Percentiles rank a stretch among this genome's conserved stretches.
Conservation (phyloP, 768 basidiomycete species). For the Tulasnella sp. region DNA sequence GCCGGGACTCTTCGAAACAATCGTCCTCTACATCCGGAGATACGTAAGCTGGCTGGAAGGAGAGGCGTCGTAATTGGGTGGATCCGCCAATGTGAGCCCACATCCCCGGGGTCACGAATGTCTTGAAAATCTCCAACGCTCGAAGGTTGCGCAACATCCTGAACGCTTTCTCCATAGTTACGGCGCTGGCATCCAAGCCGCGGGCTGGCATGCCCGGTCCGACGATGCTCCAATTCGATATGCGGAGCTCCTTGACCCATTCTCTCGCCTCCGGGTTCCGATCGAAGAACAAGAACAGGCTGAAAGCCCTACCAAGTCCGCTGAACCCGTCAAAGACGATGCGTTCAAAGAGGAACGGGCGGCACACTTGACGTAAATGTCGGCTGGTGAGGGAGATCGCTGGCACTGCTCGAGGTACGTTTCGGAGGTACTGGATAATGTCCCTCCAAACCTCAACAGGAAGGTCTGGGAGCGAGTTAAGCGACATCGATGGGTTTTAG, state of each 20-base stretch:
- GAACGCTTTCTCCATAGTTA: background rate
- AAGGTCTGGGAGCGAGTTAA: background rate
- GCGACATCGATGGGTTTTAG: background rate
- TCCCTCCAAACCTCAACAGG: slow-evolving; percentile 6
- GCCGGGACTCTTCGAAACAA: background rate
- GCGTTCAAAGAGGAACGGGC: slow-evolving; percentile 10
- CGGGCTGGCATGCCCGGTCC: background rate
- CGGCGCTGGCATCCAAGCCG: background rate
- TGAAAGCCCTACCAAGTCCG: background rate
- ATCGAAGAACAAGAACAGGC: background rate
- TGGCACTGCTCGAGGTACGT: background rate
- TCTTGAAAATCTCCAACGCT: slow-evolving; percentile 12
- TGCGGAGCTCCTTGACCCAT: background rate
- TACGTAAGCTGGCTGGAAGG: background rate
- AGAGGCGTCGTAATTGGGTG: background rate
- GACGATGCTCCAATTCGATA: background rate
- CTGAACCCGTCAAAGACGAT: slow-evolving; percentile 9
- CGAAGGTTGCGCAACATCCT: background rate
- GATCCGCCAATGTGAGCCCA: slow-evolving; percentile 1
- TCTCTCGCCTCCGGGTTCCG: background rate
- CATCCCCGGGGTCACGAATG: background rate
- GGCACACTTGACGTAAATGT: slow-evolving; percentile 4
- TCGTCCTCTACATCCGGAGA: background rate
- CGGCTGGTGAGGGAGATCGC: background rate
- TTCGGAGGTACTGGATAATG: background rate